These are phyloP conservation scores for Mycogone perniciosa DNA, from an alignment of 2,329 filamentous ascomycete species.

Conservation along the genomic window DNA sequence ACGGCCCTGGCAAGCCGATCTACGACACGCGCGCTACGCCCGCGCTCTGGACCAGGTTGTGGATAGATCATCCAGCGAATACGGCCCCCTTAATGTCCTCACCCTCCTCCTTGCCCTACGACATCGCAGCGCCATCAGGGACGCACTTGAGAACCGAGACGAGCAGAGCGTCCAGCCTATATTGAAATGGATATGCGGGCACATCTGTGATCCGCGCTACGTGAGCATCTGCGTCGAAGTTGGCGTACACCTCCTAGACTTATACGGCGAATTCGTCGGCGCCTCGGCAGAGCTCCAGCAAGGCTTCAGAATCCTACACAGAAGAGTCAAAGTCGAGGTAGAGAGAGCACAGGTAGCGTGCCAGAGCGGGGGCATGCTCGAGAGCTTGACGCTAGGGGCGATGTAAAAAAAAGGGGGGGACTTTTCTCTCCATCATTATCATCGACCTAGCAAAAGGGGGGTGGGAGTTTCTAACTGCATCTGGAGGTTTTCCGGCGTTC, in stretches of 20 bases:
- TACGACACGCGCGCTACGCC: conserved; percentile 72
- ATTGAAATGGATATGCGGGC: conserved; percentile 72
- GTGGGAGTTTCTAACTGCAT: no score
- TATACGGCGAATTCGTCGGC: conserved; percentile 76
- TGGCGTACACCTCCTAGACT: conserved; percentile 72
- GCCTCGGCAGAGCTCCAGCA: conserved; percentile 66
- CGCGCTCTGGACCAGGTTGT: conserved; percentile 76
- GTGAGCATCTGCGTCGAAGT: conserved; percentile 77
- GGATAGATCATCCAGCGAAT: conserved; percentile 42
- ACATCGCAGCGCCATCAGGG: conserved; percentile 77
- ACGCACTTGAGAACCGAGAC: conserved; percentile 73
- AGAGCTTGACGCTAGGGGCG: conserved; percentile 48
- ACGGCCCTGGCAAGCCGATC: conserved; percentile 71
- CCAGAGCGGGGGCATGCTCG: conserved; percentile 81
- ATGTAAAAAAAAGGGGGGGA: conserved; percentile 14
- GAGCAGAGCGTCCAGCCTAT: conserved; percentile 77
- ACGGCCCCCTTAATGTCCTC: conserved; percentile 57
- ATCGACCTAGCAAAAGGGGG: no score
- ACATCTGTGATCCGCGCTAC: conserved; percentile 78
- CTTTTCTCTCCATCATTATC: no score
- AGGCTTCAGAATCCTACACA: conserved; percentile 62
- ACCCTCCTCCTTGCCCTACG: conserved; percentile 78
- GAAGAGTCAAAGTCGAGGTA: conserved; percentile 67
- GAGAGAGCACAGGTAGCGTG: conserved; percentile 78
- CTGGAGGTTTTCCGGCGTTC: no score